A percentile compares a stretch with the other conserved stretches of the same genome.
These are phyloP conservation scores for Lophium mytilinum DNA, from an alignment of 495 filamentous ascomycete species.

Conservation along the genomic window DNA sequence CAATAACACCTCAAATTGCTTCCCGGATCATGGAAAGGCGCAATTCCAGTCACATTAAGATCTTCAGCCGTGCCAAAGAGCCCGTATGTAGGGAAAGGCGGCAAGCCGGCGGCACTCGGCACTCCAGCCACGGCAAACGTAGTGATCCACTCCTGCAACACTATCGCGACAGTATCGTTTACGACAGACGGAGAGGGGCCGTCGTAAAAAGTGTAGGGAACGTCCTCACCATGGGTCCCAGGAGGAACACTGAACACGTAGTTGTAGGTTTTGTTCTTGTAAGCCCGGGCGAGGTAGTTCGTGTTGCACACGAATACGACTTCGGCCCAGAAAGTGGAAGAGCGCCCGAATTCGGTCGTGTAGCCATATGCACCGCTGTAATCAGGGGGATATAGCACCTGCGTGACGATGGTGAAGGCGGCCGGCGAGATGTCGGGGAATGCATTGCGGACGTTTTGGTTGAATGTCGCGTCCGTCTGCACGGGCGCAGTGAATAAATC, in stretches of 20 bases:
- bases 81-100: not conserved
- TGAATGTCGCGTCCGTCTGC: constrained; percentile 22
- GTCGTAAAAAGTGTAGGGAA: constrained; percentile 43
- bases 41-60: not conserved
- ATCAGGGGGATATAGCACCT: constrained; percentile 36
- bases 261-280: constrained; percentile 44
- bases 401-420: constrained; percentile 30
- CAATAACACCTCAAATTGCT: not conserved
- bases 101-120: not conserved
- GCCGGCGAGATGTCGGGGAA: constrained; percentile 9
- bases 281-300: constrained; percentile 39
- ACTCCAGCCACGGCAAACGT: not conserved
- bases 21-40: not conserved
- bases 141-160: not conserved
- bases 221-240: constrained; percentile 45
- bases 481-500: constrained; percentile 40
- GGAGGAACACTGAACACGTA: constrained; percentile 58
- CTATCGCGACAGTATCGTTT: not conserved
- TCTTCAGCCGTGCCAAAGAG: not conserved
- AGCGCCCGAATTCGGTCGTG: constrained; percentile 16
- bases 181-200: constrained; percentile 7
- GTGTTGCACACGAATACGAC: constrained; percentile 40
- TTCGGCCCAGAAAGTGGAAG: constrained; percentile 33
- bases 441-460: not conserved
- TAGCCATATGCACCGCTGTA: constrained; percentile 14